Evolutionary conservation across 805 yeast species (phyloP), one percentile per base, ranked within the genome.

Genomic region (Yamadazyma tumulicola): DNA sequence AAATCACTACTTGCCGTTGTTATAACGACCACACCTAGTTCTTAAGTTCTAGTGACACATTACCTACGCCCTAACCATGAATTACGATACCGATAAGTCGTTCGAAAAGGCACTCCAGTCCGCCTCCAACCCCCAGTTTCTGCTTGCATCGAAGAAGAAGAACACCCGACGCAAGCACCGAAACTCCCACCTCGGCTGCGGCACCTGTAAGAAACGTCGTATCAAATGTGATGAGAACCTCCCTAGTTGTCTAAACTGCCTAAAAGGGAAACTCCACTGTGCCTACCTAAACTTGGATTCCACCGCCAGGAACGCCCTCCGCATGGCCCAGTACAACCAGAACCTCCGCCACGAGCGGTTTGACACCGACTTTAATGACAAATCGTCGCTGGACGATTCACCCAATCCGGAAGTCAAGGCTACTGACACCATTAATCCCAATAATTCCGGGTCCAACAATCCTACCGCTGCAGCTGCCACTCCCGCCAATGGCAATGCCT

Each of bases 161-260:
- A 64, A 61, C 49, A 64, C 74, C 6, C 61, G 85, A 47, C 64
- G 82, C 47, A 69, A 72, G 39, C 87, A 81, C 55, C 64, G 80
- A 38, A 81, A 81, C 58, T 79, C 85, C 5, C 87, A 81, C 48
- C 52, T 74, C 34, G 91, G 93, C n/a, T 83, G 93, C 57, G 77
- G 75, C 3, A 77, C 79, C 15, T 72, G 77, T 45, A 72, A 72
- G 34, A 70, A 67, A 37, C 57, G 77, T 37, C 54, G 77, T 26
- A 72, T 72, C 51, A 72, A 72, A 42, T 72, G 77, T 49, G 74
- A 69, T 46, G 76, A 72, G 40, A 67, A 63, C 29, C 55, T 72
- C 12, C 77, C 77, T 0, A 63, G 67, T 31, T 72, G 77, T 43
- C 49, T 63, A 39, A 72, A 72, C 44, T 72, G 77, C 39, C 47